phyloP scores from a whole-genome alignment of 164 flowering plant species.

The Tetracentron sinense region DNA sequence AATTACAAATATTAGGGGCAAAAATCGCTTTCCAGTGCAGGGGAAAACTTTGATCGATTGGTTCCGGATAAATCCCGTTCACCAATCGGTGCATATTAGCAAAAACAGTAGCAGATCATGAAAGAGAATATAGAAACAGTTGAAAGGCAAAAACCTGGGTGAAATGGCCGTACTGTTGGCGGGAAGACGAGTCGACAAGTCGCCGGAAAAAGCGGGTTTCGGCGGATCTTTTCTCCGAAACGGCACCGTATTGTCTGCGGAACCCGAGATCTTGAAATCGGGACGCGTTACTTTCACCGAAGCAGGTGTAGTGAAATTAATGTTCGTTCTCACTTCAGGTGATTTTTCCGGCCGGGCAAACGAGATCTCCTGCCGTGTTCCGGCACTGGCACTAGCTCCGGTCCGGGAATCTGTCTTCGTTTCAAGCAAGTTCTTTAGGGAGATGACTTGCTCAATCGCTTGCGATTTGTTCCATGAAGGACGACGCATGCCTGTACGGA shows the following conservation, averaged over 20 bases:
- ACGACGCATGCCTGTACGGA: conserved; percentile 66
- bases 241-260: conserved; percentile 33
- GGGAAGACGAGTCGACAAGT: conserved; percentile 11
- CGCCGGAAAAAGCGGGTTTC: conserved; percentile 23
- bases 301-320: conserved; percentile 14
- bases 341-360: conserved; percentile 17
- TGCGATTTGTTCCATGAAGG: conserved; percentile 97
- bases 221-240: conserved; percentile 23
- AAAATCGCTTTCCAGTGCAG: too few species aligned
- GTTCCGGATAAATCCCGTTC: too few species aligned
- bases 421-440: conserved; percentile 67
- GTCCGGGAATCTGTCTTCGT: conserved; percentile 27
- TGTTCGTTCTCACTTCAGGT: conserved; percentile 16
- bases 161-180: conserved; percentile 22
- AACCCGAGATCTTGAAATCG: conserved; percentile 25
- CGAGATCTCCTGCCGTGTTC: conserved; percentile 16
- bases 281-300: conserved; percentile 20
- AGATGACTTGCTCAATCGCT: conserved; percentile 90
- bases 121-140: too few species aligned
- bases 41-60: too few species aligned
- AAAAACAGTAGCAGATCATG: too few species aligned
- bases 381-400: conserved; percentile 27
- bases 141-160: conserved; percentile 48
- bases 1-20: too few species aligned
- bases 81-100: too few species aligned